Base-by-base conservation (phyloP, 116 monocot species). In the Cymodocea nodosa region DNA sequence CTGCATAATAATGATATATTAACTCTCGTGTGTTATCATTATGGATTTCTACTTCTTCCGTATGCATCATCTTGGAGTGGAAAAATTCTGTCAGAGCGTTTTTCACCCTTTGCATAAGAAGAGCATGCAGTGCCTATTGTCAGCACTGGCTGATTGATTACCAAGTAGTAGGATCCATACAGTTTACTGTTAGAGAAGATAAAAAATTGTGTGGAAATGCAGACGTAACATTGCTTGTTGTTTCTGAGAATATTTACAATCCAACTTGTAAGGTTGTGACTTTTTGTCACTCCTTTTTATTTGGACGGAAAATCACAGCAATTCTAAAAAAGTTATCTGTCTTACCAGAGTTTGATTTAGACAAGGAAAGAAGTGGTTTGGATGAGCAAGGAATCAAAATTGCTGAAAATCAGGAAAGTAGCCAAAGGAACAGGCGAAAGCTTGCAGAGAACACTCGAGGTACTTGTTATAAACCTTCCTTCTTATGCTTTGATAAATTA, bases 391-490 rank as follows among this genome's bases (percentile, higher is more conserved):
- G 97, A 22, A 66, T 97, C 52, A 97, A 81, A 72, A 91, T 97
- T 79, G 92, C 97, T 64, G 97, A 97, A 82, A 97, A 97, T 56
- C 97, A 97, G 68, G 92, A 97, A 68, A 82, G 62, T 69, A 97
- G 97, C 67, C 97, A 97, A 74, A 97, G 91, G 70, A 97, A 97
- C 68, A 81, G 97, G 61, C 75, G 92, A 56, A 88, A 83, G 56
- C 84, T 97, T 72, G 97, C 92, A 59, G 97, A 97, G 71, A 91
- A 78, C 64, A 97, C 97, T 60, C 75, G 97, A 14, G 94, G 94
- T 37, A 61, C 25, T 64, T 64, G 49, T 64, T 48, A 9, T 61
- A 17, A 16, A 35, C 16, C 35, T 16, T 35, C 30, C 15, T 30
- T 30, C 3, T 30, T 30, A 30, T 30, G 30, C 30, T 30, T 30